phyloP scores from a whole-genome alignment of 108 stramenopile species.

The Cylindrotheca fusiformis region DNA sequence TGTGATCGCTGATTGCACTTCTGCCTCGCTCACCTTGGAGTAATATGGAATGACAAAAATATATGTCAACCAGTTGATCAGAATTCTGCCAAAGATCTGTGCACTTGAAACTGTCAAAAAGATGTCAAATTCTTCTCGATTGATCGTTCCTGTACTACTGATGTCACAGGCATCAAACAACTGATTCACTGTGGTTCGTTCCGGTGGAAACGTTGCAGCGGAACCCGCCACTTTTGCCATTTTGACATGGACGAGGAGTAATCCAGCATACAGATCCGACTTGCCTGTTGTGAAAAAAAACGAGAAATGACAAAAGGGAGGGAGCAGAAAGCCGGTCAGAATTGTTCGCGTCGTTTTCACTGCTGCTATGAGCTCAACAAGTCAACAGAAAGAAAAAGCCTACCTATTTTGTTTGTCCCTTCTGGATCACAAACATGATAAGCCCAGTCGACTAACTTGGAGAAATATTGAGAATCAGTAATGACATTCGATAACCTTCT shows the following conservation, averaged over 20 bases:
- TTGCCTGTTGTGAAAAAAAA: slow-evolving; percentile 10
- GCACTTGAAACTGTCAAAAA: slow-evolving; percentile 31
- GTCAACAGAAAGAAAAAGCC: too few relatives aligned
- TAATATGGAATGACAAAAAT: slow-evolving; percentile 36
- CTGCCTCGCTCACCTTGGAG: slow-evolving; percentile 2
- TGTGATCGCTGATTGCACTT: not conserved
- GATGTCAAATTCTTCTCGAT: slow-evolving; percentile 36
- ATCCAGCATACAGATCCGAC: slow-evolving; percentile 41
- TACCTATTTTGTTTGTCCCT: not conserved
- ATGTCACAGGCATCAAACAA: slow-evolving; percentile 41
- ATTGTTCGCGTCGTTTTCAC: not conserved
- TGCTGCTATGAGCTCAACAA: not conserved
- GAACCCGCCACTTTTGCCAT: slow-evolving; percentile 53
- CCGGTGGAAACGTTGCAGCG: slow-evolving; percentile 37
- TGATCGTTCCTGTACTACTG: slow-evolving; percentile 32
- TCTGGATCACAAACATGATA: slow-evolving; percentile 8
- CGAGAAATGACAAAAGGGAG: not conserved
- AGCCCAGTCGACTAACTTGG: slow-evolving; percentile 3
- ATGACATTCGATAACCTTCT: not conserved
- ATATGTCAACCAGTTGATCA: slow-evolving; percentile 24
- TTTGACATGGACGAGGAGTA: slow-evolving; percentile 47
- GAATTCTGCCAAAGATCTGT: slow-evolving; percentile 22
- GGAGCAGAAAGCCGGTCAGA: not conserved
- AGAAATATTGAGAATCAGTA: not conserved
- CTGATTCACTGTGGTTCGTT: slow-evolving; percentile 23